Conservation (phyloP, 805 yeast genomes). For the Starmera dryadoides region DNA sequence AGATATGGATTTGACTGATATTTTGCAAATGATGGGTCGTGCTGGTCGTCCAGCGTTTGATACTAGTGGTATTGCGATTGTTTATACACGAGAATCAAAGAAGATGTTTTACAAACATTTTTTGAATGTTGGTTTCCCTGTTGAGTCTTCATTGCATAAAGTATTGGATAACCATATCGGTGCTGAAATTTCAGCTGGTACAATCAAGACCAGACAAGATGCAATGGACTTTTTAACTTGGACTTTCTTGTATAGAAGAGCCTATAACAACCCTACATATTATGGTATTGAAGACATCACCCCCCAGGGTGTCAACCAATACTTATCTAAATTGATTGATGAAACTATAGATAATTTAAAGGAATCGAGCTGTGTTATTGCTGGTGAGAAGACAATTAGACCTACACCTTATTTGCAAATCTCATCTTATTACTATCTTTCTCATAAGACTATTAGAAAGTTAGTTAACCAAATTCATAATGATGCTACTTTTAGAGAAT, state of each 20-base stretch:
- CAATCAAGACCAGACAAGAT: constrained; percentile 88
- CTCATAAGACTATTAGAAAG: constrained; percentile 80
- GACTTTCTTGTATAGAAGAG: constrained; percentile 86
- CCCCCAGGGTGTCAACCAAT: constrained; percentile 66
- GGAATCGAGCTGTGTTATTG: constrained; percentile 64
- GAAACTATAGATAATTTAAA: constrained; percentile 55
- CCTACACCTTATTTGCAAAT: constrained; percentile 82
- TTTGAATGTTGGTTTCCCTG: constrained; percentile 92
- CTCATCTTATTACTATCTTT: constrained; percentile 86
- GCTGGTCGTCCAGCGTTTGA: constrained; percentile 99
- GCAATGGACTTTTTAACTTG: constrained; percentile 96
- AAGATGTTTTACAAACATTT: constrained; percentile 82
- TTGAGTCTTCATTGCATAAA: constrained; percentile 74
- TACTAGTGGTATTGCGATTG: constrained; percentile 83
- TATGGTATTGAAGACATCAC: constrained; percentile 82
- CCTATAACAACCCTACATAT: constrained; percentile 87
- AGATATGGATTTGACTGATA: constrained; percentile 92
- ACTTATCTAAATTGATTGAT: constrained; percentile 69
- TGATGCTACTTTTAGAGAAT: constrained; percentile 45
- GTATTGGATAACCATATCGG: constrained; percentile 87
- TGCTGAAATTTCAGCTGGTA: constrained; percentile 94
- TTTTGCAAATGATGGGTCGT: constrained; percentile 96
- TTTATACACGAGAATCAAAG: constrained; percentile 76
- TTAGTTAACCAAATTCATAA: constrained; percentile 46
- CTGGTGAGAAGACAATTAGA: constrained; percentile 35